These are phyloP conservation scores for Chrysoporthe cubensis DNA, from an alignment of 2,329 filamentous ascomycete species.

Conservation along the genomic window DNA sequence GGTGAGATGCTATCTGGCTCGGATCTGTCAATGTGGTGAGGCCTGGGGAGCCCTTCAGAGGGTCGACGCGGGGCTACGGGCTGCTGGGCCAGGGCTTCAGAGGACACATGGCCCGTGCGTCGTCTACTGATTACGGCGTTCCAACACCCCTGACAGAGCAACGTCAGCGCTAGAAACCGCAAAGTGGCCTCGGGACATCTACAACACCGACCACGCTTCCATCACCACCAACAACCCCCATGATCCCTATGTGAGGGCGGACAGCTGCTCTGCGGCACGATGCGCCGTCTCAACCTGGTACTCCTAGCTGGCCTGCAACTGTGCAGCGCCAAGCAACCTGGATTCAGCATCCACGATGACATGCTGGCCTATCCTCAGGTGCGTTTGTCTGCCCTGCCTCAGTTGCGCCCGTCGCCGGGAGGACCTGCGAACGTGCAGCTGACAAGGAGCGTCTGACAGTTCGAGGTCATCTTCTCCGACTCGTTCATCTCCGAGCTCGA, in stretches of 20 bases:
- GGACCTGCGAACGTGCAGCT: neutral
- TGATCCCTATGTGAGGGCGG: conserved; percentile 40
- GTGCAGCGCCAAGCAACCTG: conserved; percentile 52
- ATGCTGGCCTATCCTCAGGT: conserved; percentile 86
- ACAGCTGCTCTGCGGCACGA: conserved; percentile 42
- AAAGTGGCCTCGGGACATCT: conserved; percentile 33
- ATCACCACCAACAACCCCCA: conserved; percentile 9
- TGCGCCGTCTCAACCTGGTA: conserved; percentile 54
- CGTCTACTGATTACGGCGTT: neutral
- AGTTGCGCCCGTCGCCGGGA: neutral
- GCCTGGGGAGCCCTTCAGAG: neutral
- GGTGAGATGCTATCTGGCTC: neutral
- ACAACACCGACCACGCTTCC: neutral
- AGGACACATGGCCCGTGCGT: neutral
- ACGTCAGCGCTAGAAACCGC: conserved; percentile 29
- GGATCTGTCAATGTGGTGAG: neutral
- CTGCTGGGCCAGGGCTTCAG: neutral
- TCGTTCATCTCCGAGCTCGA: conserved; percentile 72
- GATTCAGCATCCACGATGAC: conserved; percentile 88
- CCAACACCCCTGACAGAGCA: conserved; percentile 3
- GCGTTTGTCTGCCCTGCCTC: conserved; percentile 35
- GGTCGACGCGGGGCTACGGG: neutral
- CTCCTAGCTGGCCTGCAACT: conserved; percentile 51
- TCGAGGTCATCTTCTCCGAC: conserved; percentile 77
- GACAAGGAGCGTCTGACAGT: conserved; percentile 53